Evolutionary conservation across 257 asterid species (phyloP), one percentile per base, ranked within the genome.

Genomic region (Misopates orontium): DNA sequence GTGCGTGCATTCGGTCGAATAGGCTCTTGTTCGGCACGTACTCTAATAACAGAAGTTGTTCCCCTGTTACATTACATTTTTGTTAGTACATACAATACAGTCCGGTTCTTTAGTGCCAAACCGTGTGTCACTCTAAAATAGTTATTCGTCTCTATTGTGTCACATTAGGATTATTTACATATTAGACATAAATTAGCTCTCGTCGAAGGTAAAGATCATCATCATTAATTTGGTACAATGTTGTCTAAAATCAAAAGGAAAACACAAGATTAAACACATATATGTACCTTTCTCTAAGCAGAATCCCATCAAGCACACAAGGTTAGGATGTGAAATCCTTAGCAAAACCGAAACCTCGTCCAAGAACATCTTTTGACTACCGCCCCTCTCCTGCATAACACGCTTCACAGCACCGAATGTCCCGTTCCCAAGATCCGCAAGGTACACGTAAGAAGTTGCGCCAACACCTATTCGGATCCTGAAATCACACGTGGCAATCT

Each of bases 301-400:
- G 70, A 89, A 89, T 13, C 96, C 95, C 80, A 89, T 57, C 71
- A 89, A 61, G 2, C 87, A 87, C 1, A 86, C 95, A 74, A 89
- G 73, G 71, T 86, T 89, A 0, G 92, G 90, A 60, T 89, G 96
- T 4, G 92, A 86, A 72, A 89, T 86, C 85, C 96, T 86, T 0
- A 89, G 82, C 86, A 89, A 76, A 72, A 89, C 96, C 0, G 96
- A 89, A 31, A 86, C 87, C 75, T 89, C 96, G 74, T 89, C 95
- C 73, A 84, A 79, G 73, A 89, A 86, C 85, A 89, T 81, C 65
- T 86, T 84, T 66, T 80, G 84, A 77, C 85, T 83, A 14, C 95
- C 96, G 10, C 96, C 95, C 53, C 87, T 86, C 76, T 84, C 87
- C 72, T 78, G 81, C 84, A 89, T 64, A 3, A 89, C 86, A 1